Base-by-base conservation (phyloP, 2,329 filamentous ascomycete genomes). In the Aspergillus sp. region DNA sequence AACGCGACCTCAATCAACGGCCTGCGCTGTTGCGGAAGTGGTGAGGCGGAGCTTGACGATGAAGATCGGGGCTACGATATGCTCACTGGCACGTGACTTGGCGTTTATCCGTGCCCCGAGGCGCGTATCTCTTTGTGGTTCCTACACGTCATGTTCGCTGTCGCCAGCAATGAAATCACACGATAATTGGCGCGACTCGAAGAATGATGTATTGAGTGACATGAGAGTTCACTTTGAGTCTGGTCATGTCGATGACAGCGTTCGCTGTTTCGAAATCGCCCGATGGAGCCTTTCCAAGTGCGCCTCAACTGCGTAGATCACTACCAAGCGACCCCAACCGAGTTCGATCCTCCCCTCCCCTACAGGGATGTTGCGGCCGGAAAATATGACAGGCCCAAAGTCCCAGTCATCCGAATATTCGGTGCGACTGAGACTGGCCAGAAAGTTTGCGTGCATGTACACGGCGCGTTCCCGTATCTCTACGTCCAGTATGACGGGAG, bases 271-370 rank as follows among this genome's bases (percentile, higher is more conserved):
- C 44, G 48, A 47, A 58, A 49, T 38, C 52, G 49, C 48, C 57
- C 62, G 64, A 85, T 85, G 87, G 87, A 90, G 65, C 79, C 83
- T 61, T 97, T 99, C 75, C 88, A 89, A 63, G 85, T 99, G 68
- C 88, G 92, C 63, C 79, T 99, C 67, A 96, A 99, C 71, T 96
- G 90, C 76, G 87, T 99, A 75, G 94, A 99, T 73, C 87, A 94
- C 71, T 99, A 97, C 71, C 91, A 96, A 74, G 83, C 86, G 38
- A 79, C 79, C 10, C 88, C 91, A 16, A 89, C 90, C 47, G 80
- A 81, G 60, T 87, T 94, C 69, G 92, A 97, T 72, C 90, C 92
- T 57, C 81, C 84, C 56, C 79, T 96, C 59, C 84, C 87, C 56
- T 84, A 83, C 60, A 82, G 84, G 68, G 75, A 84, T 59, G 81